These are phyloP conservation scores for Nakazawaea ishiwadae DNA, from an alignment of 805 yeast genomes.

Conservation along the genomic window DNA sequence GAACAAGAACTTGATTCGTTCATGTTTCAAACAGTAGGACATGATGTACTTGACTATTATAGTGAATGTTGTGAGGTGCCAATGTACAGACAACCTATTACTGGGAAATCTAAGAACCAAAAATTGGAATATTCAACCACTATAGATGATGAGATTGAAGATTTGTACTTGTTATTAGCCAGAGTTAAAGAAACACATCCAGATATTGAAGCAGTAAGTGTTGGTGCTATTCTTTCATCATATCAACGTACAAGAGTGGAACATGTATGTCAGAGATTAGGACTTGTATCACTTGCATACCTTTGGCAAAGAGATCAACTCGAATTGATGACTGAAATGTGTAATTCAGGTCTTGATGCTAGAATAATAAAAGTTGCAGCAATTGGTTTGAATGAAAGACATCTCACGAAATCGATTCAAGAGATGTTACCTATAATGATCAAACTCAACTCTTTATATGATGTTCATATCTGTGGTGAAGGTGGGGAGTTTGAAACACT, in stretches of 20 bases:
- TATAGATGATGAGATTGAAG: constrained; percentile 82
- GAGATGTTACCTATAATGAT: constrained; percentile 56
- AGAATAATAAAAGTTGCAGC: constrained; percentile 91
- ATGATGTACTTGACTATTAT: constrained; percentile 64
- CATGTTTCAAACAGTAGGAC: constrained; percentile 98
- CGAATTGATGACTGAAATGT: constrained; percentile 80
- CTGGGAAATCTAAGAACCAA: constrained; percentile 59
- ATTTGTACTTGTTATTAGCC: constrained; percentile 51
- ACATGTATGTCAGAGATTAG: constrained; percentile 73
- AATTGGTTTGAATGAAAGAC: constrained; percentile 61
- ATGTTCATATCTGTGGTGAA: constrained; percentile 95
- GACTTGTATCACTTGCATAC: constrained; percentile 65
- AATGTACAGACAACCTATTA: constrained; percentile 62
- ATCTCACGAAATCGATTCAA: constrained; percentile 65
- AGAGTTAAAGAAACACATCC: constrained; percentile 53
- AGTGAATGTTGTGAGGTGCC: constrained; percentile 75
- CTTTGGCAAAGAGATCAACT: constrained; percentile 89
- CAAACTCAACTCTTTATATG: constrained; percentile 57
- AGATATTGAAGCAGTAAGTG: constrained; percentile 79
- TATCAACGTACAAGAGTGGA: constrained; percentile 95
- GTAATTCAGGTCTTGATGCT: constrained; percentile 65
- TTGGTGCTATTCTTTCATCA: constrained; percentile 94
- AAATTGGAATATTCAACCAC: constrained; percentile 67
- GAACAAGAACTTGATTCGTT: constrained; percentile 82
- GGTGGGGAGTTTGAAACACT: constrained; percentile 98